Percentiles rank a stretch among this genome's conserved stretches.
phyloP scores from a whole-genome alignment of 805 yeast genomes.

The Starmera amethionina region DNA sequence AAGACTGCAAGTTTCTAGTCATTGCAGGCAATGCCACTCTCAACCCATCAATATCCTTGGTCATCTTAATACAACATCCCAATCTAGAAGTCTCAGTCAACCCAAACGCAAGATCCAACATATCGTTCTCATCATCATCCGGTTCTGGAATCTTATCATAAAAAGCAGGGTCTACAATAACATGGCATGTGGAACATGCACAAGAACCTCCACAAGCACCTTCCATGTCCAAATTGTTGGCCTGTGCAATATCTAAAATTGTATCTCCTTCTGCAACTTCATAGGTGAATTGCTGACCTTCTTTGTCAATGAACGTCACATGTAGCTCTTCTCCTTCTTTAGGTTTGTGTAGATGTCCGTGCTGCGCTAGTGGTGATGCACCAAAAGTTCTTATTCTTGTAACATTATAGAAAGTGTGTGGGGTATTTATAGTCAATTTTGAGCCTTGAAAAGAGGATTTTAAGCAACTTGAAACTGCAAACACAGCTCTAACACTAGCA shows the following conservation, averaged over 20 bases:
- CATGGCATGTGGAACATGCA: constrained; percentile 97
- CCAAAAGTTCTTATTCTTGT: constrained; percentile 18
- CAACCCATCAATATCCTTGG: constrained; percentile 83
- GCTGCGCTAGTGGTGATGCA: constrained; percentile 24
- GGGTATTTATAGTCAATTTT: no score
- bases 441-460: no score
- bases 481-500: no score
- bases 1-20: constrained; percentile 85
- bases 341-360: constrained; percentile 87
- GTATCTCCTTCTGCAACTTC: constrained; percentile 93
- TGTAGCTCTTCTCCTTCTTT: constrained; percentile 87
- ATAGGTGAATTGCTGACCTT: constrained; percentile 70
- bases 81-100: constrained; percentile 92
- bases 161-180: constrained; percentile 90
- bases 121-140: constrained; percentile 94
- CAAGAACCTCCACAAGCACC: constrained; percentile 99
- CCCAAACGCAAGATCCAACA: constrained; percentile 96
- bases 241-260: constrained; percentile 89
- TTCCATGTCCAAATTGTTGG: constrained; percentile 89
- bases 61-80: constrained; percentile 90
- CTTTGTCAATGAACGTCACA: constrained; percentile 84
- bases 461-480: no score
- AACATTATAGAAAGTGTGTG: background rate
- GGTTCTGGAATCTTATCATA: constrained; percentile 92
- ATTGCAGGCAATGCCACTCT: constrained; percentile 94